phyloP scores from a whole-genome alignment of 306 rosid species.

The Pachyrhizus erosus region DNA sequence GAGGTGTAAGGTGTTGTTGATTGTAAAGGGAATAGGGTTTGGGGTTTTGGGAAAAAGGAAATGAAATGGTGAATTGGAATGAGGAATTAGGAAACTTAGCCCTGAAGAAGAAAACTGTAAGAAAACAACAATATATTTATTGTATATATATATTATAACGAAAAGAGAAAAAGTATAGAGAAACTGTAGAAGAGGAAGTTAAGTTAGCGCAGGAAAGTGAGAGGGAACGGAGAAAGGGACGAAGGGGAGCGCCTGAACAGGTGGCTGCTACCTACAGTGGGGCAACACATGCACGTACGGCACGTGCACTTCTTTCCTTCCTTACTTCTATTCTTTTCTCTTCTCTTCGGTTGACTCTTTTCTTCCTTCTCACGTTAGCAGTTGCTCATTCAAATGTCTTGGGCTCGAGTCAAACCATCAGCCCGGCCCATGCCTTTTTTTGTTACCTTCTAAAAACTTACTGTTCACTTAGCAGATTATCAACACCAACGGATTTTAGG shows the following conservation, averaged over 20 bases:
- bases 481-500: no score
- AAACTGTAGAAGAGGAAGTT: slow-evolving; percentile 1
- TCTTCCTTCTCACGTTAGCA: background rate
- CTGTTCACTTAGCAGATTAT: no score
- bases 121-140: background rate
- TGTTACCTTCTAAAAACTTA: background rate
- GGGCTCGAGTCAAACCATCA: background rate
- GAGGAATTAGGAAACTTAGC: slow-evolving; percentile 7
- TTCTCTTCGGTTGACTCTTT: background rate
- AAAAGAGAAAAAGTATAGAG: background rate
- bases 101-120: slow-evolving; percentile 18
- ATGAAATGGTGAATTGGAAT: no score
- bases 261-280: background rate
- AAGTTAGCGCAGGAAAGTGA: background rate
- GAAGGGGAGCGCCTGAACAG: background rate
- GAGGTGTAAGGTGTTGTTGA: background rate
- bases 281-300: background rate
- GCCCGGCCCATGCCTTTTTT: background rate
- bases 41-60: slow-evolving; percentile 14
- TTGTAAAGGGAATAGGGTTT: slow-evolving; percentile 21
- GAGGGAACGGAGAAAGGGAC: background rate
- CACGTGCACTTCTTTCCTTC: background rate
- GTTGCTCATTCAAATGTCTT: background rate
- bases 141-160: no score
- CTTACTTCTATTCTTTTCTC: background rate